Base-by-base conservation (phyloP, 495 filamentous ascomycete genomes). In the Penicillium arizonense region DNA sequence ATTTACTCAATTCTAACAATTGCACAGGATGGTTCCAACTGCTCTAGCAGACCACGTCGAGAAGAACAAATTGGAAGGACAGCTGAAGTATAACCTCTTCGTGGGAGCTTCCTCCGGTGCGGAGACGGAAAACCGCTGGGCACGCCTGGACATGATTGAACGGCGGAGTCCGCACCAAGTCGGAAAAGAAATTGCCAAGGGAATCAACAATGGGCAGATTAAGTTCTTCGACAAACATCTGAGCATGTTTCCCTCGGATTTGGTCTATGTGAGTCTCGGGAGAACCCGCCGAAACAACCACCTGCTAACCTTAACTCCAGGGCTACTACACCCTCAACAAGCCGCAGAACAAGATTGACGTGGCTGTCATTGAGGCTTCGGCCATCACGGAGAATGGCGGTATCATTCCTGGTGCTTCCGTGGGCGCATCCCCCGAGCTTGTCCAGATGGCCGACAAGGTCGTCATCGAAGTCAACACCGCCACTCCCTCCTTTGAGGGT, bases 181-280 rank as follows among this genome's bases (percentile, higher is more conserved):
- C 56, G 91, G 91, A 60, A 96, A 96, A 75, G 81, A 87, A 51
- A 96, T 96, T 52, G 80, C 90, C 43, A 93, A 90, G 75, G 90
- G 91, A 3, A 95, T 96, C 71, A 96, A 96, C 64, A 83, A 84
- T 55, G 91, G 90, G 11, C 81, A 85, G 47, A 96, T 96, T 58
- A 87, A 91, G 40, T 96, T 96, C 73, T 96, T 96, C 53, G 91
- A 96, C 64, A 81, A 96, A 73, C 91, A 96, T 76, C 67, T 96
- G 58, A 88, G 84, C 71, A 96, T 95, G 90, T 96, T 96, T 69
- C 91, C 91, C 21, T 82, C 86, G 38, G 91, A 96, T 74, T 72
- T 96, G 56, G 85, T 93, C 48, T 90, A 90, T 64, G 87, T 86
- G 66, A 66, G 82, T 79, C 36, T 62, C 45, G 54, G 47, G 26